These are phyloP conservation scores for Phytophthora macrochlamydospora DNA, from an alignment of 352 stramenopile genomes.

Conservation along the genomic window DNA sequence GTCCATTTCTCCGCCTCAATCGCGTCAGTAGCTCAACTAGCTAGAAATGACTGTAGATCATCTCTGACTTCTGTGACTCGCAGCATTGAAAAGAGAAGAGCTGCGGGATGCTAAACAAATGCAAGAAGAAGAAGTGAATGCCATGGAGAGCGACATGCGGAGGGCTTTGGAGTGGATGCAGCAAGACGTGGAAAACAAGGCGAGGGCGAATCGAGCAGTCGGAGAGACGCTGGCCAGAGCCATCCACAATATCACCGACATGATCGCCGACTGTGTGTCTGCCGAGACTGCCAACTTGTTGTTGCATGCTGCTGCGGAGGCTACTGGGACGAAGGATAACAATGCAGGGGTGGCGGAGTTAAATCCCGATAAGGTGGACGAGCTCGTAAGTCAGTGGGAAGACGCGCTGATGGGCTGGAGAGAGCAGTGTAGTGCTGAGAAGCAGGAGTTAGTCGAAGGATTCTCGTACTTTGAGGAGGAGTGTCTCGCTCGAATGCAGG, in stretches of 20 bases:
- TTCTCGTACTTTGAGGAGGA: conserved; percentile 37
- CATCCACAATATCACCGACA: conserved; percentile 35
- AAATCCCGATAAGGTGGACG: conserved; percentile 24
- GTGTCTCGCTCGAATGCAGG: conserved; percentile 29
- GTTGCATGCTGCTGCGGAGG: conserved; percentile 12
- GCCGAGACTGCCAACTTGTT: conserved; percentile 12
- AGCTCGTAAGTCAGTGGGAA: conserved; percentile 38
- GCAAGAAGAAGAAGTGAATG: neutral
- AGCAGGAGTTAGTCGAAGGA: conserved; percentile 21
- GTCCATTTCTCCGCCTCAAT: conserved; percentile 15
- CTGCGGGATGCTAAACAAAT: neutral
- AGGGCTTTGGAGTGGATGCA: conserved; percentile 53
- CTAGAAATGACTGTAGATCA: conserved; percentile 1
- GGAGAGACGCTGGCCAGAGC: conserved; percentile 27
- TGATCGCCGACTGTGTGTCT: conserved; percentile 28
- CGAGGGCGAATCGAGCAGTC: conserved; percentile 34
- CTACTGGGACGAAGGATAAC: conserved; percentile 22
- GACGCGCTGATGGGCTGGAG: conserved; percentile 39
- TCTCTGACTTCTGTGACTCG: conserved; percentile 1
- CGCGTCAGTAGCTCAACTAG: conserved; percentile 17
- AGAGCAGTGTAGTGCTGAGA: conserved; percentile 17
- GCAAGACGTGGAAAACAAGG: conserved; percentile 42
- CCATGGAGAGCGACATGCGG: conserved; percentile 20
- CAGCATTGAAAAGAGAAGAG: conserved; percentile 10
- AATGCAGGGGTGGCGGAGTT: conserved; percentile 20